phyloP scores from a whole-genome alignment of 495 filamentous ascomycete species.

The Penicillium antarcticum region DNA sequence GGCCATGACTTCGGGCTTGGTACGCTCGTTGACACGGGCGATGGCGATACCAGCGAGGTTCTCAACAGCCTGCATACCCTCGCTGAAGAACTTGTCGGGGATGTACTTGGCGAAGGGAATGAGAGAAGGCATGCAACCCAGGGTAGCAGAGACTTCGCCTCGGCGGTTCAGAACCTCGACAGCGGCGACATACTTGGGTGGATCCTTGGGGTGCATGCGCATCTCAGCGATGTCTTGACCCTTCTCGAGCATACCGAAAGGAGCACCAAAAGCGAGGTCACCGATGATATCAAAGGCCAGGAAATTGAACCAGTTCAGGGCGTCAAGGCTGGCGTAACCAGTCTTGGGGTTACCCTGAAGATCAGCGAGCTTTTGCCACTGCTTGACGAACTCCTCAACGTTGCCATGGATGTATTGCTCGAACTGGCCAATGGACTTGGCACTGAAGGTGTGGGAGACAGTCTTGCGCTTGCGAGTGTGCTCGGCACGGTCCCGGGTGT shows the following conservation, averaged over 20 bases:
- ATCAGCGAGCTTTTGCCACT: slow-evolving; percentile 61
- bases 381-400: slow-evolving; percentile 67
- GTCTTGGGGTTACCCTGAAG: slow-evolving; percentile 42
- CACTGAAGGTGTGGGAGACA: slow-evolving; percentile 81
- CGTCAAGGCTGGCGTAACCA: slow-evolving; percentile 64
- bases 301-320: slow-evolving; percentile 91
- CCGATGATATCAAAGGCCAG: slow-evolving; percentile 93
- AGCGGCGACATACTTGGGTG: slow-evolving; percentile 46
- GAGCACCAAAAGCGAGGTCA: slow-evolving; percentile 50
- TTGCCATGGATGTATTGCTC: slow-evolving; percentile 87
- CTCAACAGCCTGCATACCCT: slow-evolving; percentile 48
- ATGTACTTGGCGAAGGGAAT: slow-evolving; percentile 51
- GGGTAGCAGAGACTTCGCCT: slow-evolving; percentile 50
- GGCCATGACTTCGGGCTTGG: slow-evolving; percentile 58
- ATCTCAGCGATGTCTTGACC: slow-evolving; percentile 60
- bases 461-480: slow-evolving; percentile 90
- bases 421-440: slow-evolving; percentile 79
- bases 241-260: slow-evolving; percentile 53
- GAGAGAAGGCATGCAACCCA: slow-evolving; percentile 44
- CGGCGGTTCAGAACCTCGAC: slow-evolving; percentile 55
- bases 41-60: slow-evolving; percentile 64
- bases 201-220: slow-evolving; percentile 41
- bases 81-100: slow-evolving; percentile 50
- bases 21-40: slow-evolving; percentile 70
- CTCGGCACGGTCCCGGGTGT: slow-evolving; percentile 77